Conservation (phyloP, 1,284 basidiomycete species). For the Moesziomyces parantarcticus region DNA sequence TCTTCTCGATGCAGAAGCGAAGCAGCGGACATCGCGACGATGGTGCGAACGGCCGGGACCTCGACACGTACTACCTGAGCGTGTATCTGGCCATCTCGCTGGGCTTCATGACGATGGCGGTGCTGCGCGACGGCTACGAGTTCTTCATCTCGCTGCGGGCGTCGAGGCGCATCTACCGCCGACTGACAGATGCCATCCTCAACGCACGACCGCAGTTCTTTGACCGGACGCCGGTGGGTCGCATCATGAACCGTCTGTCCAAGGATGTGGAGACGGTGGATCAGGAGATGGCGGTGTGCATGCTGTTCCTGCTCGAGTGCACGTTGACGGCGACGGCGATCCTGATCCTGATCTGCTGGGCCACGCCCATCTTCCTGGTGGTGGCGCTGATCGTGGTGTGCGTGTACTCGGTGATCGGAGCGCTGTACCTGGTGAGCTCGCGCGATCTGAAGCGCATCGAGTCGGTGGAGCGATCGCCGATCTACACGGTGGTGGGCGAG, state of each 20-base stretch:
- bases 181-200: slow-evolving; percentile 82
- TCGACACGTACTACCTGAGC: slow-evolving; percentile 60
- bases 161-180: slow-evolving; percentile 57
- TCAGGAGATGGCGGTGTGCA: slow-evolving; percentile 62
- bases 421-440: slow-evolving; percentile 64
- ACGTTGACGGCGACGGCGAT: slow-evolving; percentile 55
- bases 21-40: background rate
- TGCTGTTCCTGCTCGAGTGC: slow-evolving; percentile 55
- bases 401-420: slow-evolving; percentile 61
- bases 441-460: slow-evolving; percentile 67
- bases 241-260: slow-evolving; percentile 66
- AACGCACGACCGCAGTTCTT: slow-evolving; percentile 75
- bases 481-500: slow-evolving; percentile 71
- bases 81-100: slow-evolving; percentile 56
- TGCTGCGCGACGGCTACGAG: slow-evolving; percentile 56
- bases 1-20: slow-evolving; percentile 12
- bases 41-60: slow-evolving; percentile 17
- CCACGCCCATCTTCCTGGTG: slow-evolving; percentile 58
- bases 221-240: slow-evolving; percentile 64
- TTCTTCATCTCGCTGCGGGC: slow-evolving; percentile 59
- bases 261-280: slow-evolving; percentile 67
- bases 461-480: slow-evolving; percentile 65
- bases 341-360: slow-evolving; percentile 62
- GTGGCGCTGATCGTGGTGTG: slow-evolving; percentile 54
- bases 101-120: slow-evolving; percentile 54